Evolutionary conservation across 805 yeast genomes (phyloP).

Genomic region (Yarrowia hollandica): DNA sequence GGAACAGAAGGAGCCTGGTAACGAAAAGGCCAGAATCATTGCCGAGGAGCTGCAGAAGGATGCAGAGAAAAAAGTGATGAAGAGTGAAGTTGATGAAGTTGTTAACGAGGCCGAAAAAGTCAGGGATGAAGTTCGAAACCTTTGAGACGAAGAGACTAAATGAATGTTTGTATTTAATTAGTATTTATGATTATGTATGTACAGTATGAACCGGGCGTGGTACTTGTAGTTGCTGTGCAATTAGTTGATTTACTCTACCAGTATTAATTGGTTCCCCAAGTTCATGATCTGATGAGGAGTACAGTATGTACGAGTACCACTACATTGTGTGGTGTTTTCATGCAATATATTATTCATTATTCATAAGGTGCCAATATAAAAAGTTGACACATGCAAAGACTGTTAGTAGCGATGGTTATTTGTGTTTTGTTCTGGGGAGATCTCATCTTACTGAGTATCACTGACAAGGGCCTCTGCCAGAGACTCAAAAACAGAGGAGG

Average conservation of each 20-base stretch:
- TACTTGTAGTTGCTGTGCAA: too few species aligned
- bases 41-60: neutral
- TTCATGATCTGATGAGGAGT: too few species aligned
- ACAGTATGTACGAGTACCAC: too few species aligned
- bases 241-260: too few species aligned
- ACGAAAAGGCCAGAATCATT: neutral
- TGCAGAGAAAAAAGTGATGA: neutral
- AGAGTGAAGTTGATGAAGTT: neutral
- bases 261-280: too few species aligned
- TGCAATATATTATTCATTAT: constrained; percentile 19
- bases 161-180: neutral
- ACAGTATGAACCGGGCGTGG: too few species aligned
- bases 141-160: neutral
- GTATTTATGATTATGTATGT: constrained; percentile 2
- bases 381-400: constrained; percentile 20
- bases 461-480: constrained; percentile 26
- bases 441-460: neutral
- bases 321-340: too few species aligned
- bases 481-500: constrained; percentile 22
- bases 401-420: constrained; percentile 21
- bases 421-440: neutral
- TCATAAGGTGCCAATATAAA: constrained; percentile 19
- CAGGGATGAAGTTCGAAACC: neutral
- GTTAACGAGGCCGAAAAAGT: neutral
- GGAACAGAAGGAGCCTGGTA: neutral